Evolutionary conservation across 345 rosid genomes (phyloP), one percentile per base, ranked within the genome.

Genomic region (Eucalyptus regnans): DNA sequence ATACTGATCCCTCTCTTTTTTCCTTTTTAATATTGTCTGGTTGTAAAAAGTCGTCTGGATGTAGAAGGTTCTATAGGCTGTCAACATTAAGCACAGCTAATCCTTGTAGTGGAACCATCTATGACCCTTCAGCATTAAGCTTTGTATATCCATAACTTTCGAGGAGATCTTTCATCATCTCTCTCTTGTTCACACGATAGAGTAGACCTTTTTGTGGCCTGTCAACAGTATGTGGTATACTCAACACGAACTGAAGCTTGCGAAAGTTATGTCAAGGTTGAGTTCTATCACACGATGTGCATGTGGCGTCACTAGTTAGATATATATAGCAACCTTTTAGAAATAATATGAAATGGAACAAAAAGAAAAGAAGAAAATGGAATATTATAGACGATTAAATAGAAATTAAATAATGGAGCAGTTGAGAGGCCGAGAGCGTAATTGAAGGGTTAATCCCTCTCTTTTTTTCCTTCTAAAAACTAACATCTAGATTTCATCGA

Each of bases 261-360:
- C 4, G n/a, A 29, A 62, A 29, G n/a, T 62, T 12, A 62, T 6
- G 68, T 13, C 33, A 29, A 29, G 68, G 3, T 62, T n/a, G 71
- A 62, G 18, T 62, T 62, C 33, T 29, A 29, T 62, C 29, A 29
- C 33, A 13, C 8, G 1, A 12, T 2, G 4, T 62, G 33, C 31
- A 12, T 62, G 71, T 4, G 4, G 71, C 1, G 16, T 62, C 31
- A 62, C 4, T 58, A 23, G 29, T 56, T 23, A 22, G 4, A 22
- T 54, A 9, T 8, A 52, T 52, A 52, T 17, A 17, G 56, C 22
- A 52, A 52, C 18, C 58, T 52, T 58, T 11, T 3, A 62, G 3
- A 29, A 62, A 62, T 18, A 52, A 8, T 52, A 52, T 1, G 1
- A 52, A 20, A 52, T 2, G 9, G 23, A 52, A 52, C 0, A 0